Base-by-base conservation (phyloP, 2,329 filamentous ascomycete genomes). In the Calonectria hawksworthii region DNA sequence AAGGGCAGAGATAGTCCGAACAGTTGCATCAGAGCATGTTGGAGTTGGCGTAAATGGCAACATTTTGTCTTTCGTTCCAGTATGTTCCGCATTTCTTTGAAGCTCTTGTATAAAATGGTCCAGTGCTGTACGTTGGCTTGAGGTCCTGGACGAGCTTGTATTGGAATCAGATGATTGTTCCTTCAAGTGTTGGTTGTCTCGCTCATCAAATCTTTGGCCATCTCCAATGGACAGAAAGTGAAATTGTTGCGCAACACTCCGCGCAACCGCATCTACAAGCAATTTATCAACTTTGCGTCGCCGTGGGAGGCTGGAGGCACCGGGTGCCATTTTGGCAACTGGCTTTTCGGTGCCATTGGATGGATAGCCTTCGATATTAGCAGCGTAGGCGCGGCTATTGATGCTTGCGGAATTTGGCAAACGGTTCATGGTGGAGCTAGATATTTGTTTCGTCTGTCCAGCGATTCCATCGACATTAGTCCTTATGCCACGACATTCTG, bases 1-100 rank as follows among this genome's bases (percentile, higher is more conserved):
- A 3, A 92, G 83, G 36, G 88, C 89, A 32, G 87, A 85, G 23
- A 92, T 85, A 2, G 91, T 92, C 73, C 87, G 86, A 59, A 88
- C 83, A 52, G 87, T 91, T 64, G 81, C 77, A n/a, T 82, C 84
- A 3, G 88, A 88, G 16, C 84, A 83, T 1, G 86, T 77, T 38
- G 74, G 83, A 64, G 86, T 87, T 6, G 88, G 84, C 1, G 86
- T 87, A 14, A 84, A 84, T 21, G 85, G 77, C 0, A 84, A 84
- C 34, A 83, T 74, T 70, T 85, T 88, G 0, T 86, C 85, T 44
- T 84, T 81, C 14, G 83, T 83, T 26, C 82, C 83, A 14, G 85
- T 82, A 6, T 83, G 83, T 56, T 88, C 77, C 32, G 81, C 80
- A 70, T 82, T 83, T 41, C 72, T 74, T 21, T 80, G 77, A 30